A percentile compares a stretch with the other conserved stretches of the same genome.
These are phyloP conservation scores for Sindora glabra DNA, from an alignment of 306 rosid genomes.

Conservation along the genomic window DNA sequence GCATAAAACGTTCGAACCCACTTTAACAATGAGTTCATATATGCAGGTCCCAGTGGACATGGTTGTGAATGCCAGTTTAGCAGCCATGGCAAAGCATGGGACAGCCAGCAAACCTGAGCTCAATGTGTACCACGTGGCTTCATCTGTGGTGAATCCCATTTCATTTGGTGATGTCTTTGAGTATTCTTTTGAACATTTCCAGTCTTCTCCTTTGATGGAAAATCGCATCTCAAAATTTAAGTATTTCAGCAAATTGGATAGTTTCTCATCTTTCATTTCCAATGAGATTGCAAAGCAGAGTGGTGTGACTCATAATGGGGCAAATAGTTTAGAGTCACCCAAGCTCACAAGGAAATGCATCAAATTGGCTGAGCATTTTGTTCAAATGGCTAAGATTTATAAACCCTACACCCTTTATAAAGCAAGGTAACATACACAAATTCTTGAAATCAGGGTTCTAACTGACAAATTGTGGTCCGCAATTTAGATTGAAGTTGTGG, in stretches of 20 bases:
- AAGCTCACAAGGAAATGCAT: neutral
- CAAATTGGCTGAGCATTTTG: neutral
- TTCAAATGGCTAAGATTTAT: neutral
- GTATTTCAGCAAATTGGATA: constrained; percentile 37
- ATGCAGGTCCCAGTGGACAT: constrained; percentile 50
- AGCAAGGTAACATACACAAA: constrained; percentile 2
- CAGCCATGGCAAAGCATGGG: constrained; percentile 50
- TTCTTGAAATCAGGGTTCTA: no score
- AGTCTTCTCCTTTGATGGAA: constrained; percentile 26
- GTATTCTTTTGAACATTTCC: constrained; percentile 27
- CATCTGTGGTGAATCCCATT: constrained; percentile 40
- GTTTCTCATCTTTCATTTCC: constrained; percentile 19
- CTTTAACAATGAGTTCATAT: no score
- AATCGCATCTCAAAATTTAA: constrained; percentile 27
- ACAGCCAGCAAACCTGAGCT: constrained; percentile 19
- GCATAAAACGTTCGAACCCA: no score
- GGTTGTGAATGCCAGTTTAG: constrained; percentile 45
- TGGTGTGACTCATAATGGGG: neutral
- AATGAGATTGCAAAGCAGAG: neutral
- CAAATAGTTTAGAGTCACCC: neutral
- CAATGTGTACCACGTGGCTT: constrained; percentile 38
- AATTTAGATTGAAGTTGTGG: no score
- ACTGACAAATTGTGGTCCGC: no score
- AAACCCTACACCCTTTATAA: neutral
- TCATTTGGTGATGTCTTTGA: constrained; percentile 11